Conservation (phyloP, 805 yeast genomes). For the Candida odintsovae region DNA sequence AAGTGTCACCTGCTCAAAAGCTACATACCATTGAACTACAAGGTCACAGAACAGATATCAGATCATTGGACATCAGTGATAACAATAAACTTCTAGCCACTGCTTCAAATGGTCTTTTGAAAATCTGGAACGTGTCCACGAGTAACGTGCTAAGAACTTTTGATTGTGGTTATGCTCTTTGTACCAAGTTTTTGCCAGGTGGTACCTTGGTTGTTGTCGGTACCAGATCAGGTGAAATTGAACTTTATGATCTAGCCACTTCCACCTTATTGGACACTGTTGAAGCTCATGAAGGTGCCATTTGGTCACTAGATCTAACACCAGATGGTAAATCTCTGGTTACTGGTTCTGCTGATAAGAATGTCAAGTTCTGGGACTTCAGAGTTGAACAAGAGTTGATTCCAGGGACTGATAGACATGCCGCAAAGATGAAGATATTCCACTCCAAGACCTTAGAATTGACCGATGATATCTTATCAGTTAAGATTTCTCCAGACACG, state of each 20-base stretch:
- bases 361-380: slow-evolving; percentile 86
- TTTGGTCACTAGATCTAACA: slow-evolving; percentile 87
- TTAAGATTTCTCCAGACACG: slow-evolving; percentile 74
- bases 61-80: slow-evolving; percentile 75
- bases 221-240: slow-evolving; percentile 79
- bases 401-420: slow-evolving; percentile 56
- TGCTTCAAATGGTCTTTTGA: slow-evolving; percentile 85
- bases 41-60: slow-evolving; percentile 88
- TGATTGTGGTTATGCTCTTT: slow-evolving; percentile 81
- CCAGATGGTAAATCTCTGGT: slow-evolving; percentile 80
- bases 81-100: slow-evolving; percentile 80
- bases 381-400: slow-evolving; percentile 59
- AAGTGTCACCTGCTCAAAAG: slow-evolving; percentile 42
- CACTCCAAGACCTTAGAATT: slow-evolving; percentile 82
- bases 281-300: slow-evolving; percentile 76
- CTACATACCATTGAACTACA: slow-evolving; percentile 58
- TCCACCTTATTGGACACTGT: slow-evolving; percentile 67
- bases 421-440: slow-evolving; percentile 51
- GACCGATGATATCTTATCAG: slow-evolving; percentile 77
- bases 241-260: slow-evolving; percentile 79
- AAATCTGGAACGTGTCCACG: slow-evolving; percentile 80
- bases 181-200: slow-evolving; percentile 83
- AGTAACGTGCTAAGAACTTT: slow-evolving; percentile 77
- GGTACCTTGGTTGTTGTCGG: slow-evolving; percentile 84
- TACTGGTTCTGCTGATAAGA: slow-evolving; percentile 92